Evolutionary conservation across 768 basidiomycete species (phyloP).

Genomic region (Russula lepida): DNA sequence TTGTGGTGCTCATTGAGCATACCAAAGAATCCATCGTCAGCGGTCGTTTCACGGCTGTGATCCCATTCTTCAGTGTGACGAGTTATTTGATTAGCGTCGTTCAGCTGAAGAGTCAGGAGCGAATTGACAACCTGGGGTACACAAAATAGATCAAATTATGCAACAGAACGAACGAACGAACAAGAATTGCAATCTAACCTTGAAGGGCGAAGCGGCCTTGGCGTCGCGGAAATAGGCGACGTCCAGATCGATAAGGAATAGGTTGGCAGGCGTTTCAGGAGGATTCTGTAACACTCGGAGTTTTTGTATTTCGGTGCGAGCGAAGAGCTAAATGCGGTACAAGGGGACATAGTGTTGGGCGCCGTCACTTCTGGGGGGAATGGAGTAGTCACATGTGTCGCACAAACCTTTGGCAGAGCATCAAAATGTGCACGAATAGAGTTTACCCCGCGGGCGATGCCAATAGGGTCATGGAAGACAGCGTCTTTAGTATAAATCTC

Average conservation of each 20-base stretch:
- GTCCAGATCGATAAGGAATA: conserved; percentile 40
- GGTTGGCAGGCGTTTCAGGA: conserved; percentile 29
- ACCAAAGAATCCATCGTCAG: conserved; percentile 37
- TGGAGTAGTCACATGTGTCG: neutral
- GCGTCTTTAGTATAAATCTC: conserved; percentile 35
- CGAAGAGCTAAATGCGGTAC: conserved; percentile 30
- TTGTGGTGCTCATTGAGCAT: conserved; percentile 39
- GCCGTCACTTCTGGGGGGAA: neutral
- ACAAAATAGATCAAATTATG: neutral
- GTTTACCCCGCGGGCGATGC: conserved; percentile 34
- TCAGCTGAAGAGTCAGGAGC: conserved; percentile 34
- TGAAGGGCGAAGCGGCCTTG: conserved; percentile 33
- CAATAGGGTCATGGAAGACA: conserved; percentile 37
- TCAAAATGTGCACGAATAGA: conserved; percentile 39
- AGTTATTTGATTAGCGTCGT: conserved; percentile 32
- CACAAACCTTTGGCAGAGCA: conserved; percentile 34
- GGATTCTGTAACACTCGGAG: conserved; percentile 38
- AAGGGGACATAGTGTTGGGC: neutral
- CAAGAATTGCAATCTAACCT: conserved; percentile 23
- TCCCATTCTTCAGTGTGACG: conserved; percentile 41
- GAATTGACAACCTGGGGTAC: conserved; percentile 32
- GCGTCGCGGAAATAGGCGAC: conserved; percentile 37
- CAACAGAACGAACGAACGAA: too few species aligned
- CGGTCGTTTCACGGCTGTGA: conserved; percentile 30
- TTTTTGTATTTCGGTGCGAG: conserved; percentile 35